phyloP scores from a whole-genome alignment of 108 stramenopile genomes.

The Stephanodiscus minutulus region DNA sequence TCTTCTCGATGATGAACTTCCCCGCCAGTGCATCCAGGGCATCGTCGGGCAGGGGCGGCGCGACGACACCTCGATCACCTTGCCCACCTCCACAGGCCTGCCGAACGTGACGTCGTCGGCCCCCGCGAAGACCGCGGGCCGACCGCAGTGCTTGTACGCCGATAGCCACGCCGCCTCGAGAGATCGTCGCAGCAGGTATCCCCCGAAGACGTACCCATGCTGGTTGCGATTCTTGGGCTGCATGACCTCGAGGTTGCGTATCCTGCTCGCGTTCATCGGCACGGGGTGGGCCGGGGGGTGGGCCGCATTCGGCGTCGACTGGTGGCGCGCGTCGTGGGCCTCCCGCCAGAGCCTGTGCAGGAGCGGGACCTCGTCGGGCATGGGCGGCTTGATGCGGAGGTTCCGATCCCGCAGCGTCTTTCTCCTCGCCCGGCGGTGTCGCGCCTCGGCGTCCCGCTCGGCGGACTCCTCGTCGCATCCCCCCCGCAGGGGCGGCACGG shows the following conservation, averaged over 20 bases:
- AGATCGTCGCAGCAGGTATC: not conserved
- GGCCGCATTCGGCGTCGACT: too few species aligned
- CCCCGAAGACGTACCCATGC: not conserved
- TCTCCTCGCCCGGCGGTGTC: not conserved
- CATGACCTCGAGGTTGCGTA: not conserved
- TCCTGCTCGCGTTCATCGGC: not conserved
- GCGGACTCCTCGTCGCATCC: not conserved
- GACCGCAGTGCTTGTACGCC: not conserved
- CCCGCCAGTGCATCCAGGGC: too few species aligned
- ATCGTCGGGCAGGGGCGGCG: too few species aligned
- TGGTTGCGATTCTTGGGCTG: not conserved
- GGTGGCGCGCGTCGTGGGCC: not conserved
- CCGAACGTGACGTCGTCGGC: not conserved
- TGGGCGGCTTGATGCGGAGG: not conserved
- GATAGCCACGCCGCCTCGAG: not conserved
- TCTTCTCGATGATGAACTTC: slow-evolving; percentile 93
- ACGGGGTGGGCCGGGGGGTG: too few species aligned
- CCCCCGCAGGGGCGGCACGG: not conserved
- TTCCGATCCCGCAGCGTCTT: not conserved
- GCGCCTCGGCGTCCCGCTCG: not conserved
- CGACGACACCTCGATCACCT: not conserved
- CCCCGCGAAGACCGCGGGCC: not conserved
- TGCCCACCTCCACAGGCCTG: not conserved
- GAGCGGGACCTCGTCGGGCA: not conserved
- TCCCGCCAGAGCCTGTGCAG: not conserved